These are phyloP conservation scores for Gossypium thurberi DNA, from an alignment of 345 rosid genomes.

Conservation along the genomic window DNA sequence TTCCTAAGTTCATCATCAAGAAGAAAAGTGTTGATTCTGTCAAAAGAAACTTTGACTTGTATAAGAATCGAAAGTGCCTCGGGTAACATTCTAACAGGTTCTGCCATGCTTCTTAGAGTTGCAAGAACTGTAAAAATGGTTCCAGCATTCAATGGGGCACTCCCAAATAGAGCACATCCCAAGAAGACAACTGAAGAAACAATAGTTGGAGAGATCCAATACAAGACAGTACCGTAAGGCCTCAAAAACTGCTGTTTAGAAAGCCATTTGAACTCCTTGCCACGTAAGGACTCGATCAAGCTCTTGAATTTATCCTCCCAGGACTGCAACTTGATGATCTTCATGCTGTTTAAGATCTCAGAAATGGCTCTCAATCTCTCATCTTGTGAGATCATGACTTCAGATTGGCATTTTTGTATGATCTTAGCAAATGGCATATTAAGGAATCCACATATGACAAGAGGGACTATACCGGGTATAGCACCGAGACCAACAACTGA, in stretches of 20 bases:
- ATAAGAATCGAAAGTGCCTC: constrained; percentile 65
- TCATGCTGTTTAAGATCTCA: constrained; percentile 69
- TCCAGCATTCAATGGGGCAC: constrained; percentile 63
- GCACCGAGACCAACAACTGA: constrained; percentile 58
- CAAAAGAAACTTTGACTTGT: constrained; percentile 63
- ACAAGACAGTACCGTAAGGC: constrained; percentile 40
- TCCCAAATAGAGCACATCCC: constrained; percentile 47
- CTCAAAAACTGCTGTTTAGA: constrained; percentile 42
- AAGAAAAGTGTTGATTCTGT: constrained; percentile 48
- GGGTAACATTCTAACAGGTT: constrained; percentile 63
- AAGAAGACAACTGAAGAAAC: constrained; percentile 57
- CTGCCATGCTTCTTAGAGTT: constrained; percentile 51
- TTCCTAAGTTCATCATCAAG: constrained; percentile 55
- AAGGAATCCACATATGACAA: constrained; percentile 38
- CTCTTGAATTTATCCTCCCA: constrained; percentile 77
- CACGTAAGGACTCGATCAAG: constrained; percentile 48
- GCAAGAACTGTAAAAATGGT: constrained; percentile 77
- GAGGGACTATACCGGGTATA: constrained; percentile 47
- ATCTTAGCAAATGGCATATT: constrained; percentile 59
- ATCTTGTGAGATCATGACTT: constrained; percentile 66
- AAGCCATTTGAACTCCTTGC: constrained; percentile 57
- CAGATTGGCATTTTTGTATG: constrained; percentile 50
- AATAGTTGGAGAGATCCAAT: constrained; percentile 71
- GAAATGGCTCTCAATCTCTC: constrained; percentile 54
- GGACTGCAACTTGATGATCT: constrained; percentile 67